Evolutionary conservation across 2,329 filamentous ascomycete species (phyloP).

Genomic region (Colletotrichum tanaceti): DNA sequence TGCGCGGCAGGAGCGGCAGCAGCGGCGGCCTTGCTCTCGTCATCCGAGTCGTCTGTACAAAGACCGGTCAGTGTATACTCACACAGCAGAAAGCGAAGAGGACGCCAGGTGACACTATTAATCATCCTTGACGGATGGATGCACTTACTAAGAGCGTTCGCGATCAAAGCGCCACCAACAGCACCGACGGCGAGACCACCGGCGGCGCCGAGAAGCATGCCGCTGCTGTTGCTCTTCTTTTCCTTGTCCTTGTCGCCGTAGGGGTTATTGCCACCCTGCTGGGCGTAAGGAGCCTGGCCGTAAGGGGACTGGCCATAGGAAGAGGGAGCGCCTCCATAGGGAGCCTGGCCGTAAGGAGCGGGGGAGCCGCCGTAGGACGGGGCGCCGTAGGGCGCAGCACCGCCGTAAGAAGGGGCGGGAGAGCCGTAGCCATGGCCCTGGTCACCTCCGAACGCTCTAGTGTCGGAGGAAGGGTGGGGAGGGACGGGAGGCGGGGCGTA

Average conservation of each 20-base stretch:
- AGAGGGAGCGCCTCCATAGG: constrained; percentile 33
- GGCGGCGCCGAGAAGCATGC: constrained; percentile 68
- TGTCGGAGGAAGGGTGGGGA: constrained; percentile 22
- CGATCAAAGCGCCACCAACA: constrained; percentile 68
- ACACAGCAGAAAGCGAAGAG: background rate
- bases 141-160: constrained; percentile 65
- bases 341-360: constrained; percentile 30
- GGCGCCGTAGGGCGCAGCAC: constrained; percentile 30
- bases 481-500: constrained; percentile 31
- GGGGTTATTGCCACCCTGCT: constrained; percentile 29
- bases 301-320: constrained; percentile 41
- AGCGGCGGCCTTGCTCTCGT: constrained; percentile 38
- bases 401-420: constrained; percentile 36
- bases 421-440: constrained; percentile 39
- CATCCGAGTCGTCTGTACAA: constrained; percentile 39
- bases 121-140: background rate
- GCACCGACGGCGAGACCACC: constrained; percentile 69
- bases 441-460: constrained; percentile 41
- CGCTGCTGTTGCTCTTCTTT: constrained; percentile 61
- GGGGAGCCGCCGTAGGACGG: constrained; percentile 30
- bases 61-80: background rate
- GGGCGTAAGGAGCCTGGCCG: constrained; percentile 34
- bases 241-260: constrained; percentile 48
- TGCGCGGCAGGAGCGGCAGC: constrained; percentile 30
- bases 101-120: background rate